These are phyloP conservation scores for Rosa hybrid DNA, from an alignment of 331 rosid species.

Conservation along the genomic window DNA sequence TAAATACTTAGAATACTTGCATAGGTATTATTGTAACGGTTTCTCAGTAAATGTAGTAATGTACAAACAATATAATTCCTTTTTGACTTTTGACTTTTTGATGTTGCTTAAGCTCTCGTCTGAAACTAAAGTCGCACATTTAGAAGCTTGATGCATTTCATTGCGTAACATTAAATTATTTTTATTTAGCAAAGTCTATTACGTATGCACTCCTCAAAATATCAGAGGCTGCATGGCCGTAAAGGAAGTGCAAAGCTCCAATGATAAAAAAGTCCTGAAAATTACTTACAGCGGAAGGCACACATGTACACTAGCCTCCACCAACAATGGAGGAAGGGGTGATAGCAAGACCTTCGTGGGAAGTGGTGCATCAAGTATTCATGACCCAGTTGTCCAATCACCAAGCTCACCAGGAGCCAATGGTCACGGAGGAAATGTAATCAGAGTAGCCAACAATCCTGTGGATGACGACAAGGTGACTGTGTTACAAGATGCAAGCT, in stretches of 20 bases:
- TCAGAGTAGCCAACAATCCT: too few relatives aligned
- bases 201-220: slow-evolving; percentile 65
- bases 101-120: too few relatives aligned
- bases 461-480: too few relatives aligned
- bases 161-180: neutral
- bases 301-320: slow-evolving; percentile 55
- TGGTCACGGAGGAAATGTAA: neutral
- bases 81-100: too few relatives aligned
- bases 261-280: slow-evolving; percentile 54
- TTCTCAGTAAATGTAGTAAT: too few relatives aligned
- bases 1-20: too few relatives aligned
- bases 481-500: too few relatives aligned
- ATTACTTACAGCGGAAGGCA: slow-evolving; percentile 76
- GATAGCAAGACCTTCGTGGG: neutral
- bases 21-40: too few relatives aligned
- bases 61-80: too few relatives aligned
- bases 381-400: neutral
- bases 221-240: slow-evolving; percentile 69
- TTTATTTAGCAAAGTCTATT: slow-evolving; percentile 56
- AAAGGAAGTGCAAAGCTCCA: slow-evolving; percentile 82
- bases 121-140: too few relatives aligned
- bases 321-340: neutral
- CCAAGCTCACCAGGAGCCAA: neutral
- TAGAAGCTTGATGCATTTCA: too few relatives aligned
- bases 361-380: neutral